Conservation (phyloP, 169 alveolate species). For the Plasmodium reichenowi region DNA sequence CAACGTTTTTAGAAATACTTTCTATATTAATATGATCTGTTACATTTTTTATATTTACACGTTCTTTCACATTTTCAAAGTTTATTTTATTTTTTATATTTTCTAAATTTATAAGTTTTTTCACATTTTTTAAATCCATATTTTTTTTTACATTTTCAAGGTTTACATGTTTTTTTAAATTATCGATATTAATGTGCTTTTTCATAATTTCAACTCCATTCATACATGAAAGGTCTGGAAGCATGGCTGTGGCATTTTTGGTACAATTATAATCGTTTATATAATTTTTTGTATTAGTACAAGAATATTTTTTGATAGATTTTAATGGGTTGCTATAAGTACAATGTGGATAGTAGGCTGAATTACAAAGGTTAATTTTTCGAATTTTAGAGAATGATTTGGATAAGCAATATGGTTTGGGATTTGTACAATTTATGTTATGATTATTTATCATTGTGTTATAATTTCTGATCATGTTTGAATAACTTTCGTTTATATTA, state of each 20-base stretch:
- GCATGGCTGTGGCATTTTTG: background rate
- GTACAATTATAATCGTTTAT: conserved; percentile 20
- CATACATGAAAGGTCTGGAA: background rate
- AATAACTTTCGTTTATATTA: too few species aligned
- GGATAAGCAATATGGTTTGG: background rate
- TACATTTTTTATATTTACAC: background rate
- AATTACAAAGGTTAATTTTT: conserved; percentile 11
- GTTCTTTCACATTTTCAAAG: background rate
- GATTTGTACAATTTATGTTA: background rate
- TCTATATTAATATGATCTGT: conserved; percentile 9
- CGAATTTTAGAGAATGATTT: conserved; percentile 7
- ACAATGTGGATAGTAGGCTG: conserved; percentile 36
- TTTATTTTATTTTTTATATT: conserved; percentile 7
- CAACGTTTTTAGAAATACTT: background rate
- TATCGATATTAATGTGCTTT: conserved; percentile 9
- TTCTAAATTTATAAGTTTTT: conserved; percentile 17
- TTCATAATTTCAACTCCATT: background rate
- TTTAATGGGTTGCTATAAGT: conserved; percentile 7
- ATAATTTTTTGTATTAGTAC: conserved; percentile 20
- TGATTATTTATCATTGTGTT: conserved; percentile 1
- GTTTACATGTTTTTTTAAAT: background rate
- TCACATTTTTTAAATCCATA: conserved; percentile 16
- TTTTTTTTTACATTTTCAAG: background rate
- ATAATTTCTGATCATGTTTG: background rate
- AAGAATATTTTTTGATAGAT: conserved; percentile 14